Evolutionary conservation across 2,329 filamentous ascomycete genomes (phyloP), one percentile per base, ranked within the genome.

Genomic region (Trichophyton mentagrophytes): DNA sequence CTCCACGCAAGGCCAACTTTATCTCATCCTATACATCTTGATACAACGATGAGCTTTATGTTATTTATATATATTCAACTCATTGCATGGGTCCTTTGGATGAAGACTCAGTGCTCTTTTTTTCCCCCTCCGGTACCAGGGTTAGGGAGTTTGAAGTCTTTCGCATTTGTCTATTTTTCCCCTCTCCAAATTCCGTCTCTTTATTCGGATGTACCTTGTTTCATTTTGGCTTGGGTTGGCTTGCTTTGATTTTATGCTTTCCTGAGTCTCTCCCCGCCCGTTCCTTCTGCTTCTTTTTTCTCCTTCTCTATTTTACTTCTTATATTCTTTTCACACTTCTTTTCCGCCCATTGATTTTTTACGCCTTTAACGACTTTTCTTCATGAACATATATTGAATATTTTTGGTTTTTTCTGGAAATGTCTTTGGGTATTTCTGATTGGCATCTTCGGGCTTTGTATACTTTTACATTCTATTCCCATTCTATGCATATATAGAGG

Each of bases 71-170:
- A 38, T 38, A 11, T 38, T 38, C 58, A 65, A 15, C 63, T 59
- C n/a, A 60, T 63, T 36, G 25, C 58, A 30, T 27, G 40, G 71
- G 71, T 6, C 65, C 72, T n/a, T 65, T 73, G 65, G 71, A 70
- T 59, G 69, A 73, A 63, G 71, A 67, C 15, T 68, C 70, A 57
- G 60, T 66, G 53, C 71, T 11, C 62, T 73, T 58, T 66, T 64
- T 66, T 64, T 60, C 67, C 2, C 69, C 57, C 65, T 73, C 22
- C 65, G 8, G 58, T 57, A 59, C 62, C 65, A 55, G 66, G 63
- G 63, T 69, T 61, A 68, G 66, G 64, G 65, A 67, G 59, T 72
- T 71, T 69, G 60, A 65, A 51, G 27, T 17, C 5, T 53, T 53
- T 22, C n/a, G n/a, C 27, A 57, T 44, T 42, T 42, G 25, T 40